These are phyloP conservation scores for Arabidopsis lyrata DNA, from an alignment of 441 rosid genomes.

Conservation along the genomic window DNA sequence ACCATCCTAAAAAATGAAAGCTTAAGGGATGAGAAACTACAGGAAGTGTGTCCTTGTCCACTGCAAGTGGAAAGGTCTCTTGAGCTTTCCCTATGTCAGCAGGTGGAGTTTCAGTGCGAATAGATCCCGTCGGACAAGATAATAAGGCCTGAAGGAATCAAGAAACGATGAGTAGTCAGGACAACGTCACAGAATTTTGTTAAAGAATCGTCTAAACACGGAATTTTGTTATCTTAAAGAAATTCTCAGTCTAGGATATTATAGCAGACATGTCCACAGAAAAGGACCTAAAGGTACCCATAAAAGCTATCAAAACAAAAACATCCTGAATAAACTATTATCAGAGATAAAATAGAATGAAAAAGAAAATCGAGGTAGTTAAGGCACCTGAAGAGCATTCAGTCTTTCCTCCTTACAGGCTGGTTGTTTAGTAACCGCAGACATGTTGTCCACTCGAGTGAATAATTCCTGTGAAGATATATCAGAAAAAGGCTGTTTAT, in stretches of 20 bases:
- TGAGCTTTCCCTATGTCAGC: slow-evolving; percentile 62
- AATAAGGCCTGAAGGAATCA: slow-evolving; percentile 58
- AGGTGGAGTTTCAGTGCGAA: slow-evolving; percentile 62
- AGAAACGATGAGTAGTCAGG: slow-evolving; percentile 20
- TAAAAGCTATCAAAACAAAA: background rate
- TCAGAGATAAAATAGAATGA: background rate
- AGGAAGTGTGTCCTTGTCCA: slow-evolving; percentile 59
- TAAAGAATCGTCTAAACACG: no score
- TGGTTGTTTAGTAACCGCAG: slow-evolving; percentile 70
- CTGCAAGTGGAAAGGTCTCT: slow-evolving; percentile 59
- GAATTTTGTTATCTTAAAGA: no score
- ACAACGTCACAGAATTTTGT: background rate
- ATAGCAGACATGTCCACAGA: slow-evolving; percentile 1
- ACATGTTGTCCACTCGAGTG: slow-evolving; percentile 53
- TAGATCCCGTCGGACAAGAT: slow-evolving; percentile 70
- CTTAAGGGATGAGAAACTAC: slow-evolving; percentile 44
- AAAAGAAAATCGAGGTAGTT: background rate
- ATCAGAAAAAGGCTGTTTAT: slow-evolving; percentile 4
- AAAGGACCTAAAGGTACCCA: background rate
- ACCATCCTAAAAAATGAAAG: slow-evolving; percentile 7
- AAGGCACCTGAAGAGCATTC: slow-evolving; percentile 62
- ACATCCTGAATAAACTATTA: slow-evolving; percentile 7
- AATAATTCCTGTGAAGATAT: slow-evolving; percentile 53
- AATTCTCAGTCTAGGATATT: background rate
- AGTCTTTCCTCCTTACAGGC: slow-evolving; percentile 52